Evolutionary conservation across 306 rosid species (phyloP), one percentile per base, ranked within the genome.

Genomic region (Vigna mungo): DNA sequence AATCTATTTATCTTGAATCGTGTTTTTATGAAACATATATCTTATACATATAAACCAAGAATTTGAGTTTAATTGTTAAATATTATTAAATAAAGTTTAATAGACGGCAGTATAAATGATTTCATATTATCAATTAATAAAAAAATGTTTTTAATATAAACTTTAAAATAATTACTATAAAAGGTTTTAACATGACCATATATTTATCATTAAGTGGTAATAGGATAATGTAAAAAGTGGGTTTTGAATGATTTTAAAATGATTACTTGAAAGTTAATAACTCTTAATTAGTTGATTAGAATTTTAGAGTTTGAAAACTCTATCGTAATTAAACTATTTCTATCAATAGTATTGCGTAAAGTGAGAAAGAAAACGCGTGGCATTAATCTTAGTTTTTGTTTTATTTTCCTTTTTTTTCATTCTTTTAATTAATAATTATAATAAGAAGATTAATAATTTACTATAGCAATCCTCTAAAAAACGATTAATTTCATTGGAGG

Each of bases 401-500:
- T 66, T 25, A 36, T 78, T 44, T 43, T 8, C 11, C 9, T 30
- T 53, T 8, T 12, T 9, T 72, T 65, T 16, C 37, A 12, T 16
- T 60, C 37, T 62, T 69, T 27, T 43, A 25, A 13, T 56, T 61
- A 44, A 78, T 34, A 16, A 18, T 2, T 56, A 78, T 34, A 16
- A 18, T 2, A n/a, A 51, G 4, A 77, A 53, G 12, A 63, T 13
- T 15, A 61, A 60, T 46, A 23, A 54, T 53, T 70, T 7, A 16
- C 3, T 48, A 14, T 25, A 13, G 47, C 21, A 13, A 17, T 7
- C 63, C 72, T n/a, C 51, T 36, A 43, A 23, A 23, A 59, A 59
- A 5, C 4, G 13, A 75, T n/a, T 11, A 68, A 47, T 59, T 39
- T 68, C 9, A 79, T 74, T 75, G 74, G 83, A 73, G 37, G 78